Evolutionary conservation across 225 moss, liverwort and hornwort species (phyloP), one percentile per base, ranked within the genome.

Genomic region (Asterella californica): DNA sequence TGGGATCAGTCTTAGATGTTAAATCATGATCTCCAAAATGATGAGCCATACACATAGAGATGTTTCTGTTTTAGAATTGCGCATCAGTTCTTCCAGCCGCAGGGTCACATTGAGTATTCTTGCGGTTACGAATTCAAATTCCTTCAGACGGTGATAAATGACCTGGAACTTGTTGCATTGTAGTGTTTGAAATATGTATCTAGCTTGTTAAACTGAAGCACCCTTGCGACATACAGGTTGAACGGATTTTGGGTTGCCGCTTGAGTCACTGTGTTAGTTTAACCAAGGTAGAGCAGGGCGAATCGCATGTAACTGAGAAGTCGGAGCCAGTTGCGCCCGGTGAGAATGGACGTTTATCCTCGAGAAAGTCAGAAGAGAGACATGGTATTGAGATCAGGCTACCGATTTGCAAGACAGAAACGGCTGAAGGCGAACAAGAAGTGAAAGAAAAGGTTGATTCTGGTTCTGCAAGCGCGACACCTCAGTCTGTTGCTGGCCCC

Each of bases 241-340:
- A 99, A 77, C 83, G 88, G 52, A 95, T 99, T 81, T 74, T 94
- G 81, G 97, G 97, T 77, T 99, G 97, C 79, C 91, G 97, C 82
- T 38, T 90, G 82, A 79, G 72, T 67, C 75, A 36, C 15, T 49
- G 48, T 70, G 37, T 64, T 36, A 77, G 76, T 33, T 55, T 78
- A 52, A 60, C 81, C 76, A 53, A 76, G 79, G 79, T 55, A 65
- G 79, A 79, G 29, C 48, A 59, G 2, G 61, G 71, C 33, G 73
- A 46, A 19, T 36, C 49, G 49, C 72, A 82, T 19, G 46, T n/a
- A 2, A 45, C 74, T 24, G 62, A n/a, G 19, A 76, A 64, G 30
- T 60, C 60, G n/a, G 79, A 75, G 32, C 27, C 50, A 27, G 46
- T 60, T 29, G 62, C 64, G 48, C n/a, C 62, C 25, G 64, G 46